phyloP scores from a whole-genome alignment of 2,329 filamentous ascomycete genomes.

The Colletotrichum filicis region DNA sequence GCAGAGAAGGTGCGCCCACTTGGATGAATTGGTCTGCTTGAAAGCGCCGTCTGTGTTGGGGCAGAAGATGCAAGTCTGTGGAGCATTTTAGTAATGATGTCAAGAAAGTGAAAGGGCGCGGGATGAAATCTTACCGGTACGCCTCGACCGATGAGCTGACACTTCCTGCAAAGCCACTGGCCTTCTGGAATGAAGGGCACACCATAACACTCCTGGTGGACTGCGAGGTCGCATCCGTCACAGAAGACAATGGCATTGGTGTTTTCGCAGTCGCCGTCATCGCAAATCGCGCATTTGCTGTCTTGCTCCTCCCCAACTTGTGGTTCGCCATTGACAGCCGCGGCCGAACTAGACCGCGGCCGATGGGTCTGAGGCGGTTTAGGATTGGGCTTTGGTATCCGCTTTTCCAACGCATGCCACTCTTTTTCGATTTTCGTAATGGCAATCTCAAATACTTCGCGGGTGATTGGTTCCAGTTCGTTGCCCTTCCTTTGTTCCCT shows the following conservation, averaged over 20 bases:
- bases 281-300: conserved; percentile 96
- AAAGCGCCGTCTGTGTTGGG: conserved; percentile 98
- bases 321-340: conserved; percentile 93
- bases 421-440: conserved; percentile 99
- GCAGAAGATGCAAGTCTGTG: conserved; percentile 93
- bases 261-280: conserved; percentile 99
- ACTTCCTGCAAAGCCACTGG: conserved; percentile 97
- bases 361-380: conserved; percentile 96
- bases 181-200: conserved; percentile 99
- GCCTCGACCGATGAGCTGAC: conserved; percentile 92
- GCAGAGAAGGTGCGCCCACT: conserved; percentile 96
- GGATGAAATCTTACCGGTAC: conserved; percentile 72
- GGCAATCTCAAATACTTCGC: conserved; percentile 95
- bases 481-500: conserved; percentile 74
- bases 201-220: conserved; percentile 98
- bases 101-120: background rate
- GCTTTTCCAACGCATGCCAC: conserved; percentile 95
- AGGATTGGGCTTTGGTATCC: conserved; percentile 96
- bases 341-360: conserved; percentile 91
- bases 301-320: conserved; percentile 92
- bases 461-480: conserved; percentile 84
- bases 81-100: background rate
- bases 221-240: conserved; percentile 95
- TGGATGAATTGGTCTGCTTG: conserved; percentile 95
- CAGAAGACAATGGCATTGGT: conserved; percentile 99